phyloP scores from a whole-genome alignment of 2,329 filamentous ascomycete genomes.

The Hypoxylon sp. region DNA sequence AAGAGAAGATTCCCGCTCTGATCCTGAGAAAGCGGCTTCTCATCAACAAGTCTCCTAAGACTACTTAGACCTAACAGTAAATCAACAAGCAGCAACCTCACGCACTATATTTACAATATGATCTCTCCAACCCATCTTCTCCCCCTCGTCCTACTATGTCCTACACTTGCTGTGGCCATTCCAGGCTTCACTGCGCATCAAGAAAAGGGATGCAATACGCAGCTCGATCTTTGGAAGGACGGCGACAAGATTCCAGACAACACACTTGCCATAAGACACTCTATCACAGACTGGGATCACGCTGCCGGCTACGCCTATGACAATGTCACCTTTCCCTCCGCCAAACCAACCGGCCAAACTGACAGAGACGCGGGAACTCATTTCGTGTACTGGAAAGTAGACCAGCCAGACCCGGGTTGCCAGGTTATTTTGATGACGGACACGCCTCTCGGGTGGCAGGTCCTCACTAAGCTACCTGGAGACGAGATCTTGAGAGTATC shows the following conservation, averaged over 20 bases:
- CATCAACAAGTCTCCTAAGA: constrained; percentile 8
- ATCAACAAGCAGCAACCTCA: not conserved
- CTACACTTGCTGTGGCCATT: constrained; percentile 13
- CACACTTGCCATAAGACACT: constrained; percentile 24
- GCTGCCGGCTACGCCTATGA: constrained; percentile 32
- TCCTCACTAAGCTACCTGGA: constrained; percentile 33
- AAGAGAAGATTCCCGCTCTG: constrained; percentile 8
- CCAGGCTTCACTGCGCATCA: constrained; percentile 25
- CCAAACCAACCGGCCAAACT: constrained; percentile 22
- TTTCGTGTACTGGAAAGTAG: constrained; percentile 36
- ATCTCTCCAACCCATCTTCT: constrained; percentile 8
- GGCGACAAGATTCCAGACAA: constrained; percentile 16
- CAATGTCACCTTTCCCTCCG: constrained; percentile 37
- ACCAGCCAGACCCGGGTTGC: constrained; percentile 34
- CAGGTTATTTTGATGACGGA: constrained; percentile 38
- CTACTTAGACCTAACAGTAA: not conserved
- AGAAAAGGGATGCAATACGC: constrained; percentile 28
- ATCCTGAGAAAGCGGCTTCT: constrained; percentile 5
- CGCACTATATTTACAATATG: constrained; percentile 13
- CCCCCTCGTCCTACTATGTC: constrained; percentile 21
- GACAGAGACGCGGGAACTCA: constrained; percentile 19
- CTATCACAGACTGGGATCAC: constrained; percentile 29
- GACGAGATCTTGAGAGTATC: constrained; percentile 28
- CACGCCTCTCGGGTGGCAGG: constrained; percentile 26
- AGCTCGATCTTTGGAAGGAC: constrained; percentile 31